Evolutionary conservation across 1,139 yeast species (phyloP), one percentile per base, ranked within the genome.

Genomic region (Tardiomyces depauwii): DNA sequence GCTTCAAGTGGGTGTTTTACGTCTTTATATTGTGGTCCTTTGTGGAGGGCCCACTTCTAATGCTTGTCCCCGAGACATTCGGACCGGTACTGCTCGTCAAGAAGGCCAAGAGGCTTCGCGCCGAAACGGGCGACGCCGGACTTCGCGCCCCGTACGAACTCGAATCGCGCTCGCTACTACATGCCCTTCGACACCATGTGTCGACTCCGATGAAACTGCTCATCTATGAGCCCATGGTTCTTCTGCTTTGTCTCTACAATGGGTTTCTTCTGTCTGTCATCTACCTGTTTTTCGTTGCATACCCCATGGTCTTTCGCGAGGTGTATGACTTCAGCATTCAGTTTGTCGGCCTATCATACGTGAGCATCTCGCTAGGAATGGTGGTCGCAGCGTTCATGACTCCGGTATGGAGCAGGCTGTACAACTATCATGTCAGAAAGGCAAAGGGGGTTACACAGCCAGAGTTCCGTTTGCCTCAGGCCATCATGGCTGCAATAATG

Each of bases 391-490:
- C 58, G 2, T 19, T 41, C 7, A 41, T 47, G 11, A 47, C 14
- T 57, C 66, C 44, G 38, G 47, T 45, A 52, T 53, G 42, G 53
- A 71, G 47, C 59, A 57, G 2, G 43, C 25, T 46, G 23, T 65
- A 62, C 47, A 54, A 52, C 18, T 60, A 63, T 16, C 54, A 64
- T 40, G 39, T 36, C 7, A 16, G 14, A 36, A 48, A 59, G 23
- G 56, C 57, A 18, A 67, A 67, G 23, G 71, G 73, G 12, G 52
- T 50, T 16, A 41, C 47, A n/a, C 44, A 49, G 42, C 94, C 96
- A 1, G 96, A 87, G 62, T 82, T 78, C 40, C 78, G 95, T 65
- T 68, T 88, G 51, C 78, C 80, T 10, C 80, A 89, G 18, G 78
- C 83, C 82, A 74, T 84, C 66, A 61, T 73, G 44, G 89, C 94